Base-by-base conservation (phyloP, 306 rosid species). In the Vicia villosa region DNA sequence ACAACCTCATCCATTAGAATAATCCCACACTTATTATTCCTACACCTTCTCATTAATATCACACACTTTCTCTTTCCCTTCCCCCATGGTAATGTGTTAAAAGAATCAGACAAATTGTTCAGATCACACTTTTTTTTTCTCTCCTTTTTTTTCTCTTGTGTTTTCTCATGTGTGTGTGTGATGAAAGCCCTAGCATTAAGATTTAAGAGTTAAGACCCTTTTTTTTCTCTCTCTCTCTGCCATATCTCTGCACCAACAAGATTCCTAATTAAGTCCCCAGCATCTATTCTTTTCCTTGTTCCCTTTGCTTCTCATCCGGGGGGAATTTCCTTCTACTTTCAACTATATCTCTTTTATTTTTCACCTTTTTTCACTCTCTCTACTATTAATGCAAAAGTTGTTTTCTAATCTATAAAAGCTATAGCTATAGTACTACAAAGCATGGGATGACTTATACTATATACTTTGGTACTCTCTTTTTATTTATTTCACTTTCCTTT, bases 1-100 rank as follows among this genome's bases (percentile, higher is more conserved):
- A 88, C 96, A 83, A 92, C 96, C 95, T 79, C 84, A 81, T 69
- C 82, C 83, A 86, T 90, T 90, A 88, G 83, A 88, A 93, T 90
- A 86, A 83, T 88, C 87, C 80, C 55, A 52, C 78, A 70, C 77
- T 80, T 78, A 78, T 78, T 78, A 76, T 77, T 82, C 72, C 88
- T 58, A 45, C 49, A 16, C 65, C 11, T 13, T 59, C 63, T 57
- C 59, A 30, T 57, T 26, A 57, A n/a, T 28, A 8, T 19, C 19
- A 13, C 63, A 54, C 63, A n/a, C 20, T 61, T 21, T 41, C 69
- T 63, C 41, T 64, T 42, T 16, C 65, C 58, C 57, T 59, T 46
- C 50, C 28, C 46, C 63, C 66, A 43, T 47, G 32, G 70, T 30
- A 79, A 66, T 72, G 77, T 68, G 61, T 61, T 65, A 60, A 77